These are phyloP conservation scores for Acrocalymma vagum DNA, from an alignment of 2,329 filamentous ascomycete species.

Conservation along the genomic window DNA sequence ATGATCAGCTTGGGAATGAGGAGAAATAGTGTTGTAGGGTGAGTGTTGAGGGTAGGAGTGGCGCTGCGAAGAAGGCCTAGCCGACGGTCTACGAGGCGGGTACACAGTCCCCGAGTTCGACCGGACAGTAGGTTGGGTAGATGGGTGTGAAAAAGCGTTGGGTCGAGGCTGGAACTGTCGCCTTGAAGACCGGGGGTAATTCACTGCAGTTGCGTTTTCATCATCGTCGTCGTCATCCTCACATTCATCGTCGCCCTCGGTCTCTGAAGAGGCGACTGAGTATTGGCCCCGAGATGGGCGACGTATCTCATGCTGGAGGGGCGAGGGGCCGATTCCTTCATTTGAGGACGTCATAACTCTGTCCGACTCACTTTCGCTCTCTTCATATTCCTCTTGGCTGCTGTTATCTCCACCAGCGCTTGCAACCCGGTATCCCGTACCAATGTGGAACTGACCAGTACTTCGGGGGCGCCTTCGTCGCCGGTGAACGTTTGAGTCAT, in stretches of 20 bases:
- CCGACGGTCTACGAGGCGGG: slow-evolving; percentile 49
- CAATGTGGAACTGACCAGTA: slow-evolving; percentile 41
- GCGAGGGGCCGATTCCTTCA: slow-evolving; percentile 60
- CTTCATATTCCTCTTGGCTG: slow-evolving; percentile 94
- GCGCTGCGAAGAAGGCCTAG: slow-evolving; percentile 44
- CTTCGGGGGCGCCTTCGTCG: slow-evolving; percentile 60
- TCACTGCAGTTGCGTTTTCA: slow-evolving; percentile 85
- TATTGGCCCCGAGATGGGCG: slow-evolving; percentile 33
- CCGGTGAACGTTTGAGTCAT: slow-evolving; percentile 68
- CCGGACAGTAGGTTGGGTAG: slow-evolving; percentile 54
- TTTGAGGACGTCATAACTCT: slow-evolving; percentile 71
- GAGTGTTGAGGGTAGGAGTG: slow-evolving; percentile 59
- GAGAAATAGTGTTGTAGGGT: slow-evolving; percentile 74
- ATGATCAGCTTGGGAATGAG: slow-evolving; percentile 83
- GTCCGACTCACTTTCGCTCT: slow-evolving; percentile 91
- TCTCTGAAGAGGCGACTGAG: slow-evolving; percentile 47
- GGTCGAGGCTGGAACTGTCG: slow-evolving; percentile 81
- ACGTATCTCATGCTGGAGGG: slow-evolving; percentile 39
- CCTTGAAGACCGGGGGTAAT: slow-evolving; percentile 63
- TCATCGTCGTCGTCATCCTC: slow-evolving; percentile 67
- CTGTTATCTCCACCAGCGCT: slow-evolving; percentile 67
- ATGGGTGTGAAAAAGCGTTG: slow-evolving; percentile 90
- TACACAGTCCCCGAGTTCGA: slow-evolving; percentile 57
- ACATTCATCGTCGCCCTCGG: slow-evolving; percentile 43
- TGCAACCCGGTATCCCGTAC: slow-evolving; percentile 50